Evolutionary conservation across 1,284 basidiomycete genomes (phyloP), one percentile per base, ranked within the genome.

Genomic region (Fomitopsis schrenkii): DNA sequence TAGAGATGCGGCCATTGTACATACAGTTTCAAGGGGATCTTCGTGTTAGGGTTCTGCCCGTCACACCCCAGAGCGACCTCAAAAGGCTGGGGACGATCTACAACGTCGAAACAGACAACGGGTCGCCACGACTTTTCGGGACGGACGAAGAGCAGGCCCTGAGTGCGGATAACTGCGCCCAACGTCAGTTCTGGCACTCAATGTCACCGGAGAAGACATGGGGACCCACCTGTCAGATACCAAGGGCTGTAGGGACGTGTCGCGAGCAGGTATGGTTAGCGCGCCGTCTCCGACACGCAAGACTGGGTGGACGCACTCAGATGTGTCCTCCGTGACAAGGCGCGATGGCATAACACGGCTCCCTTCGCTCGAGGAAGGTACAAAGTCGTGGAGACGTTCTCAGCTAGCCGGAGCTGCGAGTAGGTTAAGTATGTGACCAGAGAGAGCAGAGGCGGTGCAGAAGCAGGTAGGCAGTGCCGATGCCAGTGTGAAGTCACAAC

Each of bases 11-110:
- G 52, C 8, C 17, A 54, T 5, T 3, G 33, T 22, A 40, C 83
- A 61, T 68, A 88, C 88, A 89, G 75, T 22, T 72, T 64, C 61
- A 86, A 79, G 0, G 72, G 72, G 1, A 79, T 74, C 64, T 83
- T 87, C 55, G 84, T 73, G 67, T 90, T 89, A 0, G 85, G 81
- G 62, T 86, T 88, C 67, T 89, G 87, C 0, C 88, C 87, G 59
- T 90, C 87, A 26, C 76, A 76, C 0, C 88, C 88, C 2, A 90
- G 80, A 15, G 77, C 71, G 15, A 82, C 76, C 65, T 90, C 88
- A 62, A 83, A 79, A 2, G 62, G 62, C 19, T 80, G 76, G 26
- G 80, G 76, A 3, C 76, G 74, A 60, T 83, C 82, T n/a, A 83
- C 75, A 26, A 83, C 77, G 19, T 66, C 64, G 12, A 90, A 68